Evolutionary conservation across 371 early-diverging fungal genomes (phyloP), one percentile per base, ranked within the genome.

Genomic region (Choanephora cucurbitarum): DNA sequence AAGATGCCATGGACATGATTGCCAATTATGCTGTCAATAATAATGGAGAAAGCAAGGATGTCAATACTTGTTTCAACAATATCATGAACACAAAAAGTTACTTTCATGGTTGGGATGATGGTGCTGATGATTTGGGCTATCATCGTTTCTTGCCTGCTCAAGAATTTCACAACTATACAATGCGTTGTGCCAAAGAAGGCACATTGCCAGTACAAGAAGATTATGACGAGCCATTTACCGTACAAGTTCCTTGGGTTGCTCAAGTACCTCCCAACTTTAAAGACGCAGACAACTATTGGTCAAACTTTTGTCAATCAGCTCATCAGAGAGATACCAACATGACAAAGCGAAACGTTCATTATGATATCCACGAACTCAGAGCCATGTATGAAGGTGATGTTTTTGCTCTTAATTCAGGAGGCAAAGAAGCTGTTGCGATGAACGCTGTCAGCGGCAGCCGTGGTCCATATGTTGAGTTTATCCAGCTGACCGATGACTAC

Each of bases 81-180:
- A 79, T 79, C 54, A 73, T 79, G 75, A 79, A 79, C 53, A 79
- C 75, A 47, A 75, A 75, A 52, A 75, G 73, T 23, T 79, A 79
- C 32, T 79, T 79, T 62, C 79, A 79, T 31, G 79, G 79, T 10
- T 79, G 79, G 79, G 79, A 79, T 34, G 79, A 79, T 47, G 79
- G 79, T 64, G 79, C 79, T 21, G 79, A 79, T 62, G 79, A 79
- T 66, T 64, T 79, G 22, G 79, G 79, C 5, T 79, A 79, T 28
- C 79, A 79, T 60, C 79, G 79, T 47, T 79, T 79, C 72, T 62
- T 79, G 34, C 79, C 79, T 17, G 79, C 71, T 23, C 75, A 79
- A 51, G 79, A 79, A 49, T 67, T 58, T 3, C 79, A 79, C 44
- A 62, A 64, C 4, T 79, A 79, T 45, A 79, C 75, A 17, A 47